phyloP scores from a whole-genome alignment of 768 basidiomycete species.

The Tulasnella sp. region DNA sequence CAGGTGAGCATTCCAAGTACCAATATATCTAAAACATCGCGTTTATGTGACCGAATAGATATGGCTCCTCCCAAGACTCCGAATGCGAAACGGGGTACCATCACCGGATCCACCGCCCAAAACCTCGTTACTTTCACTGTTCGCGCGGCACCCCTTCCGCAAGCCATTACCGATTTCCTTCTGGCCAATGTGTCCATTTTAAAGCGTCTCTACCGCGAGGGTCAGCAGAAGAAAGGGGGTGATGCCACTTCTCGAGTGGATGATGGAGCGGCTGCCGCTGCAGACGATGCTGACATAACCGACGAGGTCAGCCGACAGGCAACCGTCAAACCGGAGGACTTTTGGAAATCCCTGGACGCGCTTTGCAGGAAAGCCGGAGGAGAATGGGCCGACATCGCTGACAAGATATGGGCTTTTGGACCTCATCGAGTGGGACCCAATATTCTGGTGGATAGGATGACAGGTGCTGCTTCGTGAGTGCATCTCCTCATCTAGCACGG shows the following conservation, averaged over 20 bases:
- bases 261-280: constrained; percentile 35
- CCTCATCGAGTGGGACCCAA: constrained; percentile 84
- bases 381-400: constrained; percentile 73
- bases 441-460: constrained; percentile 66
- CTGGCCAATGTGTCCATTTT: constrained; percentile 64
- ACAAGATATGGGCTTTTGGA: constrained; percentile 86
- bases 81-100: constrained; percentile 69
- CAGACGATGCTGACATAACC: constrained; percentile 43
- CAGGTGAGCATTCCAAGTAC: constrained; percentile 46
- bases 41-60: constrained; percentile 45
- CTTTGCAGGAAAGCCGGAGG: constrained; percentile 61
- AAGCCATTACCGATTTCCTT: constrained; percentile 68
- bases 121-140: constrained; percentile 76
- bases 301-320: constrained; percentile 59
- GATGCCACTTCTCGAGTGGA: constrained; percentile 21
- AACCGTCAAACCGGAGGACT: constrained; percentile 65
- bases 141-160: constrained; percentile 75
- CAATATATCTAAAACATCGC: background rate
- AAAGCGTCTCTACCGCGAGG: constrained; percentile 47
- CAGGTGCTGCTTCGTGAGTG: constrained; percentile 35
- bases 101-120: constrained; percentile 62
- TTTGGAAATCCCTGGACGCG: constrained; percentile 67
- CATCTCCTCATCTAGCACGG: background rate
- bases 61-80: constrained; percentile 80
- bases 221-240: constrained; percentile 28